Base-by-base conservation (phyloP, 148 eudicot genomes). In the Selenicereus undatus region DNA sequence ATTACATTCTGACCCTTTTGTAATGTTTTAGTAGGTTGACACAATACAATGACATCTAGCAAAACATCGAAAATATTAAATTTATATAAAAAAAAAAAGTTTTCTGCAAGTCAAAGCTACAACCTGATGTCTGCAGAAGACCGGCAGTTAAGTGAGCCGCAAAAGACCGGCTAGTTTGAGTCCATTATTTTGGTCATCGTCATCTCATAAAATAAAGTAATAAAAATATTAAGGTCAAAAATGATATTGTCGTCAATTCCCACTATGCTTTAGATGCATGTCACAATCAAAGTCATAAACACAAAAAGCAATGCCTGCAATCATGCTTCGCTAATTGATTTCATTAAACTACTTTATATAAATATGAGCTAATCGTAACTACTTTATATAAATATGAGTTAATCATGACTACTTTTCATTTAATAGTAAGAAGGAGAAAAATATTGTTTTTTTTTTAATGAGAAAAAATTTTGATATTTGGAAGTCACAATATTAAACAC, bases 291-390 rank as follows among this genome's bases (percentile, higher is more conserved):
- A 14, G 22, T 16, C 43, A 39, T 7, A 39, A 39, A 39, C 43
- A 39, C 43, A 4, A 39, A 39, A 81, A 81, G 69, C 30, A 64
- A 66, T 66, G 79, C 58, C 76, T 69, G 79, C 52, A 69, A 81
- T 81, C 68, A 81, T 81, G n/a, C 54, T 29, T 73, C 69, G 48
- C 83, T 68, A 76, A 81, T 76, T 81, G 69, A 69, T 76, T 45
- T 75, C 35, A 48, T 48, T 36, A 73, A 17, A 43, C 27, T 73
- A 17, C n/a, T n/a, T n/a, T n/a, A n/a, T 58, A n/a, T 12, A 68
- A 32, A 62, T 60, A 80, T 58, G 11, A 78, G 64, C 18, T 73
- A 58, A 80, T 80, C 18, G 73, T 80, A 60, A 80, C 58, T 51
- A 14, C 18, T 71, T 66, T 66, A n/a, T 58, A n/a, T 12, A 68